A percentile compares a stretch with the other conserved stretches of the same genome.
Evolutionary conservation across 306 rosid genomes (phyloP).

Genomic region (Vicia villosa): DNA sequence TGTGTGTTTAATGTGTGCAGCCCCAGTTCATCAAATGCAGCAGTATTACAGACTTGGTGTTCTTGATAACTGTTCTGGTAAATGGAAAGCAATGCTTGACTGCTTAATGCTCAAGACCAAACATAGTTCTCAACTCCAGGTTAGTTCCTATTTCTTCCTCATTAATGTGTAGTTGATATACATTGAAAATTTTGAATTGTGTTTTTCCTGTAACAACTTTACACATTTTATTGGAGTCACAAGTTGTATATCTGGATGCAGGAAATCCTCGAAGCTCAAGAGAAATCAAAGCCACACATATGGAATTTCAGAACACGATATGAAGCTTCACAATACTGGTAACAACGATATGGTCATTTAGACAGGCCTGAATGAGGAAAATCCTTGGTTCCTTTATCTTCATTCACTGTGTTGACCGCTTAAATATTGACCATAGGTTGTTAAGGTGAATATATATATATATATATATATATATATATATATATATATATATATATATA

Average conservation of each 20-base stretch:
- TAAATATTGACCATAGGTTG: too few relatives aligned
- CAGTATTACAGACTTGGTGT: slow-evolving; percentile 81
- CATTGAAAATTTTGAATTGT: background rate
- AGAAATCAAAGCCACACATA: slow-evolving; percentile 62
- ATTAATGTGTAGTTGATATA: background rate
- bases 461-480: too few relatives aligned
- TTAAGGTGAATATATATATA: too few relatives aligned
- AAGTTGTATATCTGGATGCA: slow-evolving; percentile 43
- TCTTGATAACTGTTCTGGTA: slow-evolving; percentile 68
- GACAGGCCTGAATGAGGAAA: too few relatives aligned
- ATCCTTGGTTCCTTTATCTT: too few relatives aligned
- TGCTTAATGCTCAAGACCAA: slow-evolving; percentile 82
- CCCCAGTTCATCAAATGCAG: slow-evolving; percentile 93
- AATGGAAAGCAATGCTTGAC: slow-evolving; percentile 67
- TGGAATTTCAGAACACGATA: slow-evolving; percentile 75
- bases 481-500: too few relatives aligned
- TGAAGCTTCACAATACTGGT: slow-evolving; percentile 19
- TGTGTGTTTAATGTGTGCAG: slow-evolving; percentile 46
- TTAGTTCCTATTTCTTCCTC: slow-evolving; percentile 35
- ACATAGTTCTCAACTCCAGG: slow-evolving; percentile 59
- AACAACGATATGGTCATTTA: too few relatives aligned
- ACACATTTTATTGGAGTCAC: slow-evolving; percentile 3
- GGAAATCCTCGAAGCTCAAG: slow-evolving; percentile 77
- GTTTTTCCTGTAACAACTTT: too few relatives aligned
- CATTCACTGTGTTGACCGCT: too few relatives aligned